Percentiles rank a stretch among this genome's conserved stretches.
phyloP scores from a whole-genome alignment of 768 basidiomycete genomes.

The Lactarius deliciosus region DNA sequence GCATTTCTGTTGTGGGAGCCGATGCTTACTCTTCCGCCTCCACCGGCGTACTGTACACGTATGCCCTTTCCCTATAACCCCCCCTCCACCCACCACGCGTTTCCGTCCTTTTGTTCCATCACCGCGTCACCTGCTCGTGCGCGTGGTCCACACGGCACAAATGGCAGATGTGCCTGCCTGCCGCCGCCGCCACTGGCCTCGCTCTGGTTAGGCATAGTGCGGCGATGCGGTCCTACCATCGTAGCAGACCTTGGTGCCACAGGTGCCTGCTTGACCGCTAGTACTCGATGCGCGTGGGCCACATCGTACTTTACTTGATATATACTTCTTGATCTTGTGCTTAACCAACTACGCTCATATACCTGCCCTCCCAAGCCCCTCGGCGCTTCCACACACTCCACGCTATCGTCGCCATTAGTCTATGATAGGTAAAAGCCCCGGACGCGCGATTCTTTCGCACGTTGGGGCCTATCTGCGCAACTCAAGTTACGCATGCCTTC shows the following conservation, averaged over 20 bases:
- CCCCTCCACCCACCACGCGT: background rate
- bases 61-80: background rate
- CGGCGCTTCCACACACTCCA: background rate
- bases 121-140: background rate
- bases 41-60: background rate
- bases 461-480: background rate
- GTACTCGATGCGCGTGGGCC: background rate
- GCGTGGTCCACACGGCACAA: background rate
- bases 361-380: background rate
- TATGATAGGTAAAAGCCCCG: background rate
- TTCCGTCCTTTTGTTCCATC: background rate
- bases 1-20: background rate
- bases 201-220: background rate
- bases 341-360: background rate
- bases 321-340: background rate
- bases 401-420: background rate
- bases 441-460: background rate
- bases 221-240: background rate
- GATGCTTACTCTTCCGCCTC: background rate
- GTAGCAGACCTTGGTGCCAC: background rate
- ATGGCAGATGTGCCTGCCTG: background rate
- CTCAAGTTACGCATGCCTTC: background rate
- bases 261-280: background rate
- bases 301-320: background rate
- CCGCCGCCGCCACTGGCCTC: background rate